Conservation (phyloP, 2,329 filamentous ascomycete species). For the Scopulariopsis brevicaulis region DNA sequence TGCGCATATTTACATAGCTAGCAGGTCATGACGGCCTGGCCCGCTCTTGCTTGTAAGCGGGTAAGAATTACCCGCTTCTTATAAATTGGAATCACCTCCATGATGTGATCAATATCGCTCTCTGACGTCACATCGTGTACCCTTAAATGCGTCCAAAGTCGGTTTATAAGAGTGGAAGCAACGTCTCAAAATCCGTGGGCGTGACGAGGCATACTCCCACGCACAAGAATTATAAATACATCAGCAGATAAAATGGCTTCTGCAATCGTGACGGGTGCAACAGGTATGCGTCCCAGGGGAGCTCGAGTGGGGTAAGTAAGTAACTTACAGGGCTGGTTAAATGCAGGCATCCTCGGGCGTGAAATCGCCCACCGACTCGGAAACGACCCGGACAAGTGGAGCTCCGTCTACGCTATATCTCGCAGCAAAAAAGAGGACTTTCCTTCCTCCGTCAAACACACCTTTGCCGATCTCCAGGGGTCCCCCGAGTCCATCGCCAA, state of each 20-base stretch:
- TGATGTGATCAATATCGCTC: too few species aligned
- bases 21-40: too few species aligned
- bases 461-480: constrained; percentile 12
- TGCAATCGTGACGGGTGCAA: constrained; percentile 8
- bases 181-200: too few species aligned
- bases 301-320: too few species aligned
- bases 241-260: constrained; percentile 5
- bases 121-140: too few species aligned
- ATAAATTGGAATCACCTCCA: too few species aligned
- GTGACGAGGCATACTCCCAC: too few species aligned
- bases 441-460: constrained; percentile 11
- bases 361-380: constrained; percentile 13
- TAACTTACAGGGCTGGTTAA: not conserved
- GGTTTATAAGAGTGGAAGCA: too few species aligned
- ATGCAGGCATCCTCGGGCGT: constrained; percentile 13
- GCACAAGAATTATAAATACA: not conserved
- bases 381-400: constrained; percentile 9
- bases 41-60: too few species aligned
- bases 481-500: constrained; percentile 13
- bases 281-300: not conserved
- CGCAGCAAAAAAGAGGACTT: constrained; percentile 13
- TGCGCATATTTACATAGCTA: too few species aligned
- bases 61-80: too few species aligned
- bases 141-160: too few species aligned
- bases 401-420: constrained; percentile 13